Base-by-base conservation (phyloP, 768 basidiomycete genomes). In the Boletus rubroflammeus region DNA sequence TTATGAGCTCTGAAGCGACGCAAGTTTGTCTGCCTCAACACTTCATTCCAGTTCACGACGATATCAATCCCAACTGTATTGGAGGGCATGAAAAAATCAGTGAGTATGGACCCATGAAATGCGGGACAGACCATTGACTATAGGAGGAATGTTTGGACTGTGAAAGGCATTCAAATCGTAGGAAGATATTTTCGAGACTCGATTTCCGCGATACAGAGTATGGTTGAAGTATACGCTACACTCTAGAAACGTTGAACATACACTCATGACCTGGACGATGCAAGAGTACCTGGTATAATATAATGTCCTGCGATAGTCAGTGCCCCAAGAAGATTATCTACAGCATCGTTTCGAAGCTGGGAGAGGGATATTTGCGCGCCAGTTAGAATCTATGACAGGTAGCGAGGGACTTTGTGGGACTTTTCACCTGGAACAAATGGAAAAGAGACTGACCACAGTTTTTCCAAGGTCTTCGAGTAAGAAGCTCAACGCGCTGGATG, bases 361-460 rank as follows among this genome's bases (percentile, higher is more conserved):
- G 90, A 93, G 32, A 94, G 75, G 14, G 95, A 92, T 34, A 98
- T 96, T 73, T 97, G 95, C 0, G 94, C 93, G 13, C 94, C 95
- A 1, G 92, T 96, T 29, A 95, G 61, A 54, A 96, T 92, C 91
- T 93, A 47, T 11, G 49, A 50, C 35, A 35, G n/a, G 28, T 9
- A 42, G 39, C 23, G 47, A 34, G 25, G 17, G 13, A 13, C 15
- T n/a, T 43, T 8, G n/a, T 41, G 39, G 2, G 11, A 45, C 9
- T 34, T 34, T 15, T 23, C 8, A 25, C 21, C 35, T 26, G 10
- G 17, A 31, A 28, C 5, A 44, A 15, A 47, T 15, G 14, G n/a
- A 51, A 28, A 9, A 31, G 23, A 50, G 15, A 60, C 76, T 35
- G 76, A 91, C 90, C 62, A 94, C 88, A 1, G 91, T 93, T 74